Percentiles rank a stretch among this genome's conserved stretches.
These are phyloP conservation scores for Selenicereus undatus DNA, from an alignment of 148 eudicot species.

Conservation along the genomic window DNA sequence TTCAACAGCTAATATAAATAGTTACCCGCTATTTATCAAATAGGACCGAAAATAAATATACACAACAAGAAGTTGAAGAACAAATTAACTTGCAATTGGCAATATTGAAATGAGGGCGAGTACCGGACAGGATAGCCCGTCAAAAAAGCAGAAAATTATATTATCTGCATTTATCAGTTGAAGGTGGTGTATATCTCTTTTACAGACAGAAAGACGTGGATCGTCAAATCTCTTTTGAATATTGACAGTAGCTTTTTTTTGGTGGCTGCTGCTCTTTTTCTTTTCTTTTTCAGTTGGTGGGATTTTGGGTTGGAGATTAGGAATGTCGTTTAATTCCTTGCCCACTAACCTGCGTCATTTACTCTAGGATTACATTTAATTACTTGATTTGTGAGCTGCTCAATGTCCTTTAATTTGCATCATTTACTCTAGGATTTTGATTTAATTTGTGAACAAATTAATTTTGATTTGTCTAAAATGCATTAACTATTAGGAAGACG, in stretches of 20 bases:
- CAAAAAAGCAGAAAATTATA: background rate
- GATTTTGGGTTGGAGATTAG: background rate
- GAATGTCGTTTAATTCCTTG: background rate
- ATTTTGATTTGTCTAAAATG: too few species aligned
- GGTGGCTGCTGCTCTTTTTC: background rate
- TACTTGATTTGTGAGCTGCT: too few species aligned
- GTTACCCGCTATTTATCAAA: too few species aligned
- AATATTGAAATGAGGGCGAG: background rate
- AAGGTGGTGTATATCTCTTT: background rate
- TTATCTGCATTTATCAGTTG: background rate
- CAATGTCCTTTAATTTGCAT: too few species aligned
- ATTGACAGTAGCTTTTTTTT: background rate
- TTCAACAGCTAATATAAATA: too few species aligned
- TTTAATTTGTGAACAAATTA: too few species aligned
- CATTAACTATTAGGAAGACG: too few species aligned
- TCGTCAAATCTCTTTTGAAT: background rate
- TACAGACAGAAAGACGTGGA: background rate
- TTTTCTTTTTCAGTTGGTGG: background rate
- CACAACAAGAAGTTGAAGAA: too few species aligned
- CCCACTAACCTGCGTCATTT: background rate
- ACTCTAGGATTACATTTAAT: too few species aligned
- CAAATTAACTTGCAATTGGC: background rate
- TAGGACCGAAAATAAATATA: too few species aligned
- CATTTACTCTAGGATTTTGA: too few species aligned
- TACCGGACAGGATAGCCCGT: background rate